A percentile compares a stretch with the other conserved stretches of the same genome.
Conservation (phyloP, 805 yeast genomes). For the Pichia cabralensis region DNA sequence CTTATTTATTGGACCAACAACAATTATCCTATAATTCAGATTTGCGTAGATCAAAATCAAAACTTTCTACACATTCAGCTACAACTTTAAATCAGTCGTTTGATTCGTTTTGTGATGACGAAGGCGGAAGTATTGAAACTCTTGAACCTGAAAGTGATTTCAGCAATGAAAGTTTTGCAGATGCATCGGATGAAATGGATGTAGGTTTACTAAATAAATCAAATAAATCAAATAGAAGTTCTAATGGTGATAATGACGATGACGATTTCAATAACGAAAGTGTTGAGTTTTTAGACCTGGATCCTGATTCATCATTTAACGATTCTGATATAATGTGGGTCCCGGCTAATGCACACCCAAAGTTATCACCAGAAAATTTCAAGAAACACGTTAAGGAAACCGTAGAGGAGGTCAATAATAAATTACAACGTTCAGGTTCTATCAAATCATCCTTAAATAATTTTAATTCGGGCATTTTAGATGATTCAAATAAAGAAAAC, state of each 20-base stretch:
- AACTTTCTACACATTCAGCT: conserved; percentile 5
- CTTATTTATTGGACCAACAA: neutral
- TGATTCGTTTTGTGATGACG: conserved; percentile 1
- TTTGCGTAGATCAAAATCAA: conserved; percentile 6
- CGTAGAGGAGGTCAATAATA: conserved; percentile 38
- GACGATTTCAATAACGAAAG: conserved; percentile 16
- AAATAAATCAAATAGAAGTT: neutral
- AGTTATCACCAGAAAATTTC: conserved; percentile 85
- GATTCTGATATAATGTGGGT: conserved; percentile 61
- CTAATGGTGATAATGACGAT: conserved; percentile 10
- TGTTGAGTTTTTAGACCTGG: conserved; percentile 9
- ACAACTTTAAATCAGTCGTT: neutral
- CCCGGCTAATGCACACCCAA: conserved; percentile 91
- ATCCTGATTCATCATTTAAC: conserved; percentile 8
- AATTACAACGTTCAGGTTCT: conserved; percentile 23
- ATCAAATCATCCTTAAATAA: conserved; percentile 19
- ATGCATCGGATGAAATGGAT: neutral
- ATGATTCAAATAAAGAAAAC: neutral
- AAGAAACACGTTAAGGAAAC: conserved; percentile 53
- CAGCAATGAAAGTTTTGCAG: neutral
- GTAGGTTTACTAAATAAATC: too few relatives aligned
- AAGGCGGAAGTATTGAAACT: neutral
- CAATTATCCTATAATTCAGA: neutral
- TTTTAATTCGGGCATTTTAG: too few relatives aligned
- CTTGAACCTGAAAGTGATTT: neutral